Evolutionary conservation across 2,329 filamentous ascomycete genomes (phyloP).

Genomic region (Alternaria solani): DNA sequence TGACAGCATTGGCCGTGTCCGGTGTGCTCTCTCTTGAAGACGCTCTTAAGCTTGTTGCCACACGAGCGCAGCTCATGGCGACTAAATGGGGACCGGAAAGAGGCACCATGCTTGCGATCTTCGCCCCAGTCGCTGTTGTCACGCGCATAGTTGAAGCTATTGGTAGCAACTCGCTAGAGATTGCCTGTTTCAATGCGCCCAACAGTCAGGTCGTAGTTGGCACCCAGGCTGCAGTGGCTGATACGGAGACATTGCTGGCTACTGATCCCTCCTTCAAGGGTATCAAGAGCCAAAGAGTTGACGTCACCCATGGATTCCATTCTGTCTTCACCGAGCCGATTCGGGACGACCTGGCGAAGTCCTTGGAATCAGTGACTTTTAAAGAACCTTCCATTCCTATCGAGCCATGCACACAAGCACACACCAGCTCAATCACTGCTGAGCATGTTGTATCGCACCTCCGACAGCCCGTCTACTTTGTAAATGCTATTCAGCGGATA

Average conservation of each 20-base stretch:
- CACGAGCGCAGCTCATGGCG: conserved; percentile 41
- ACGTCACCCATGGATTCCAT: conserved; percentile 42
- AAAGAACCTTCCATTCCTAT: conserved; percentile 11
- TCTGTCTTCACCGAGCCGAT: conserved; percentile 42
- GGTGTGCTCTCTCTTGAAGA: conserved; percentile 42
- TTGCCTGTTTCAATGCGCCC: conserved; percentile 56
- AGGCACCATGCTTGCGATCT: conserved; percentile 34
- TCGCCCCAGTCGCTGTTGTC: conserved; percentile 7
- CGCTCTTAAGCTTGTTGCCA: conserved; percentile 46
- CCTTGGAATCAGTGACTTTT: conserved; percentile 4
- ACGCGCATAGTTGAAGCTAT: conserved; percentile 8
- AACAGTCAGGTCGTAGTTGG: conserved; percentile 54
- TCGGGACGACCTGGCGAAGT: conserved; percentile 21
- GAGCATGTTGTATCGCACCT: conserved; percentile 47
- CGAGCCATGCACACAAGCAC: conserved; percentile 10
- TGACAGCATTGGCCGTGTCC: conserved; percentile 47
- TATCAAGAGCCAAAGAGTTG: conserved; percentile 29
- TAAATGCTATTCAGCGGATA: conserved; percentile 54
- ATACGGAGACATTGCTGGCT: conserved; percentile 24
- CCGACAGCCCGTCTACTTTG: conserved; percentile 56
- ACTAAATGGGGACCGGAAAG: conserved; percentile 28
- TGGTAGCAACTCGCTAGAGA: conserved; percentile 19
- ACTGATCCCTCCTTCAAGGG: conserved; percentile 12
- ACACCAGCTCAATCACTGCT: not conserved
- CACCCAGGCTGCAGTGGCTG: conserved; percentile 12